Percentiles rank a stretch among this genome's conserved stretches.
Conservation (phyloP, 176 grass and related monocot species). For the Aegilops bicornis region DNA sequence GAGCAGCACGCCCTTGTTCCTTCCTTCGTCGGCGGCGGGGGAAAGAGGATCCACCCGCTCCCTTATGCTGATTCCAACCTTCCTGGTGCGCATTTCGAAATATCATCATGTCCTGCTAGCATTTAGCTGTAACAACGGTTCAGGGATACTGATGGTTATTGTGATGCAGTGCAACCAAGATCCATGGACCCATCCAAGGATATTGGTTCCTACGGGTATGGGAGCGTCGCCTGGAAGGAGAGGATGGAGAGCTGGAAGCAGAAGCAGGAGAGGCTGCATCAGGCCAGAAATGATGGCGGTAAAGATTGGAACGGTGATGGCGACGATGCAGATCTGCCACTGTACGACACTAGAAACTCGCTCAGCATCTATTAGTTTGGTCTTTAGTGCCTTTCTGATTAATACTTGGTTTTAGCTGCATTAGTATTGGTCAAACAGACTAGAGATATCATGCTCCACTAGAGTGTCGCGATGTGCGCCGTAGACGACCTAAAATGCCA, state of each 20-base stretch:
- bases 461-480: background rate
- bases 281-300: conserved; percentile 46
- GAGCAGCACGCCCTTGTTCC: conserved; percentile 85
- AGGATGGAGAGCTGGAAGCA: conserved; percentile 91
- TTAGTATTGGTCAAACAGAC: background rate
- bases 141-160: background rate
- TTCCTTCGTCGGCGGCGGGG: conserved; percentile 68
- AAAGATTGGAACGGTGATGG: conserved; percentile 63
- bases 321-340: conserved; percentile 71
- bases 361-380: background rate
- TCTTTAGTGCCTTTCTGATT: background rate
- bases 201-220: conserved; percentile 74
- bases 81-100: conserved; percentile 38
- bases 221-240: conserved; percentile 88
- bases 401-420: background rate
- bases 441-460: background rate
- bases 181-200: conserved; percentile 90
- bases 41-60: conserved; percentile 83
- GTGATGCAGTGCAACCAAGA: conserved; percentile 65
- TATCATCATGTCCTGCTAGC: background rate
- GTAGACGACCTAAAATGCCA: background rate
- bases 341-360: conserved; percentile 47
- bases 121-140: background rate
- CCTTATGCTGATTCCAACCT: conserved; percentile 64
- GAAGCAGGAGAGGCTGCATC: conserved; percentile 76